Evolutionary conservation across 176 grass and related monocot genomes (phyloP), one percentile per base, ranked within the genome.

Genomic region (Typha latifolia): DNA sequence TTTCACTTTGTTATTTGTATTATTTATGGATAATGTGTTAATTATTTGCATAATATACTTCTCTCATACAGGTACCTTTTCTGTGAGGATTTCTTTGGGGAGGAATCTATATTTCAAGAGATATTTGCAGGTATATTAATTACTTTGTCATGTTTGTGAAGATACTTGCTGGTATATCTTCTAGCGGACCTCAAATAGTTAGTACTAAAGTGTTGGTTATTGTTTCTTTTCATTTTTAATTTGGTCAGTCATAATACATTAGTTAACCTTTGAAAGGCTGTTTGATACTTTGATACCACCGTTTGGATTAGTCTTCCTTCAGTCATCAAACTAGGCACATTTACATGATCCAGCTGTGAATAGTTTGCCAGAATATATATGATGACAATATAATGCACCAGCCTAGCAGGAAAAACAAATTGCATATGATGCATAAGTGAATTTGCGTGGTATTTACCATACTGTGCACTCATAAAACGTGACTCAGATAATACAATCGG

Each of bases 121-220:
- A 97, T 97, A 78, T 97, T 97, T 89, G 73, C 94, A 90, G 94
- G 94, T 97, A 77, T 62, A 78, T 69, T 52, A 77, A n/a, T 66
- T 4, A 8, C 23, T 21, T 31, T 79, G 15, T 47, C 16, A 0
- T 75, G 63, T 67, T 64, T 51, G 47, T 12, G 63, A 26, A 73
- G 32, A 43, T 15, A 29, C 3, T 29, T 29, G 27, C 27, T 2
- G 27, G 27, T 29, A 29, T 3, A 29, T 29, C 27, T 29, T 29
- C 27, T 29, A 29, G 27, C 27, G 3, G 27, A 43, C 37, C 37
- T 43, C 37, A 9, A 43, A 43, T 9, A 10, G 37, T 43, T 6
- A 1, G 37, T 43, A 43, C 37, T 43, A 43, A 43, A 43, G 1
- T 43, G 6, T 43, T 43, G 34, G 4, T 43, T 43, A 43, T 43